Conservation (phyloP, 768 basidiomycete species). For the Podaxis carcinomalis region DNA sequence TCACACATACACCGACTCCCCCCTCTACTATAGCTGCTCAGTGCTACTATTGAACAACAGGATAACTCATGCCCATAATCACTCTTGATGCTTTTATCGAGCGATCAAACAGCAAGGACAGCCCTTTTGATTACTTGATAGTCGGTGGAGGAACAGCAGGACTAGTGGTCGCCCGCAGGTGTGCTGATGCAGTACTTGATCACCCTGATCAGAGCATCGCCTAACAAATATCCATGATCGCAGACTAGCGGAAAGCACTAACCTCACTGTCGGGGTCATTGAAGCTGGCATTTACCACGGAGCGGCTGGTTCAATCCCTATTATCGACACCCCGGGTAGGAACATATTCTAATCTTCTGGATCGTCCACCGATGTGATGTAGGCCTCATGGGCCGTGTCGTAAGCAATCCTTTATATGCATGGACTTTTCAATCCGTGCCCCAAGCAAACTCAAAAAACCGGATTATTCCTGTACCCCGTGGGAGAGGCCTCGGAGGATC, state of each 20-base stretch:
- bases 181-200: background rate
- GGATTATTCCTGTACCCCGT: slow-evolving; percentile 16
- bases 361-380: background rate
- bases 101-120: background rate
- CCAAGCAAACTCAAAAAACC: slow-evolving; percentile 17
- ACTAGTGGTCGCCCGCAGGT: slow-evolving; percentile 18
- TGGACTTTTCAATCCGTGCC: slow-evolving; percentile 24
- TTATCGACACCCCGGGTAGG: slow-evolving; percentile 18
- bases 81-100: background rate
- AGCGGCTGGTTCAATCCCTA: background rate
- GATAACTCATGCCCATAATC: slow-evolving; percentile 4
- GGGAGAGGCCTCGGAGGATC: slow-evolving; percentile 27
- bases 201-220: background rate
- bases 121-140: slow-evolving; percentile 21
- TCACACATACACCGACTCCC: background rate
- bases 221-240: background rate
- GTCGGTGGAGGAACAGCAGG: slow-evolving; percentile 23
- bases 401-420: slow-evolving; percentile 18
- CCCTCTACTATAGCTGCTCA: background rate
- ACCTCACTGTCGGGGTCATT: slow-evolving; percentile 31
- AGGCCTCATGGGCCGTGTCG: background rate
- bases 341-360: background rate
- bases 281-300: slow-evolving; percentile 22
- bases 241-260: slow-evolving; percentile 34
- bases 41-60: background rate